Base-by-base conservation (phyloP, 225 moss, liverwort and hornwort species). In the Asterella californica region DNA sequence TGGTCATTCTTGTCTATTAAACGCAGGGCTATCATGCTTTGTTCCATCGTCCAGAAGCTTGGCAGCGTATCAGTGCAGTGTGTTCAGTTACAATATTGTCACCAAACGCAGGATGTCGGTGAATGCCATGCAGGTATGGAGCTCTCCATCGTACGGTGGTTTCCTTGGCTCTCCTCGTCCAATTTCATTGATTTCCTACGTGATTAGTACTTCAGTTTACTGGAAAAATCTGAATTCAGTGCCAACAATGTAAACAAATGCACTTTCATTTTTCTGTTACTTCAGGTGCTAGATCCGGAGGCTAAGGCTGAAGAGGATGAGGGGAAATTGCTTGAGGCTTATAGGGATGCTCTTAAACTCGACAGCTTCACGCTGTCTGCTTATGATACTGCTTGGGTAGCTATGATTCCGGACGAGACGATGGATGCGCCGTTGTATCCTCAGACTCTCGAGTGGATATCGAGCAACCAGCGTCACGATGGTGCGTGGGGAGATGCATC, bases 381-480 rank as follows among this genome's bases (percentile, higher is more conserved):
- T 32, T 95, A 95, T 65, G 95, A 95, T 4, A 95, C 93, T 32
- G 93, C 95, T 48, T 95, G 95, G 95, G 91, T 95, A 59, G 93
- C 91, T 0, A 78, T 87, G 70, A 87, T 95, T 0, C 88, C 93
- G 34, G 84, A 89, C 4, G 59, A 89, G 24, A 85, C 91, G 66
- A 89, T 86, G 25, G 50, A 50, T 1, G 76, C 85, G 18, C 91
- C 95, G 3, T 88, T 93, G 47, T 95, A 90, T 70, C 91, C 90
- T 30, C 71, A 84, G 48, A 83, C 85, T 2, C 53, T 95, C 37
- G 82, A 90, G 48, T 95, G 95, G 95, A 91, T 95, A 46, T 33
- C 88, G 1, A 78, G 88, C 73, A 88, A 95, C 70, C 95, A 95
- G 88, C 83, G 90, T n/a, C 75, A 79, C 10, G 90, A 89, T 52